phyloP scores from a whole-genome alignment of 257 asterid genomes.

The Solanum pennellii region DNA sequence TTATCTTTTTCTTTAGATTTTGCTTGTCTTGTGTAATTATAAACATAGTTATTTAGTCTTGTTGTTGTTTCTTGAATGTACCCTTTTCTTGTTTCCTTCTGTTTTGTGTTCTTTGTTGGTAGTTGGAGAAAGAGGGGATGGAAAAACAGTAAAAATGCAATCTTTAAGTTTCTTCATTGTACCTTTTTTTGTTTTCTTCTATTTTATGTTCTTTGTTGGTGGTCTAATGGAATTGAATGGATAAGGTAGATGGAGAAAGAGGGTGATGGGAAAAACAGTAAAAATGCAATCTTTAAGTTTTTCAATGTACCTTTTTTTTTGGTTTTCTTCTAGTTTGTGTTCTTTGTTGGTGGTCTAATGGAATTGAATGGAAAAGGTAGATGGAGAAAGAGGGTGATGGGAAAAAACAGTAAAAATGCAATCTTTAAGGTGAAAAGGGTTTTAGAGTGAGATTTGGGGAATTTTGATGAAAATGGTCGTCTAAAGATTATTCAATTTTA shows the following conservation, averaged over 20 bases:
- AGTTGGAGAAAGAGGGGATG: background rate
- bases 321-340: constrained; percentile 4
- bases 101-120: background rate
- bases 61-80: background rate
- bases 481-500: background rate
- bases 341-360: constrained; percentile 2
- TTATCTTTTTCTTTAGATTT: background rate
- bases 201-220: background rate
- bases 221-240: too few species aligned
- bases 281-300: background rate
- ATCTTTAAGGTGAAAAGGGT: background rate
- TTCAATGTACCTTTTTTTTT: background rate
- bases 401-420: background rate
- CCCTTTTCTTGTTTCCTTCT: background rate
- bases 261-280: background rate
- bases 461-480: background rate
- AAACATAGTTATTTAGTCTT: background rate
- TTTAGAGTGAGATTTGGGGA: background rate
- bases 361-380: background rate
- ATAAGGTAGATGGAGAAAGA: background rate
- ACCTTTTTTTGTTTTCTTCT: background rate
- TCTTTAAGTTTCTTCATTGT: background rate
- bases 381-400: background rate
- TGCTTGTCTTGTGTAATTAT: background rate
- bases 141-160: background rate